A percentile compares a stretch with the other conserved stretches of the same genome.
Evolutionary conservation across 78 protist genomes (phyloP).

Genomic region (Chrysochromulina parva): DNA sequence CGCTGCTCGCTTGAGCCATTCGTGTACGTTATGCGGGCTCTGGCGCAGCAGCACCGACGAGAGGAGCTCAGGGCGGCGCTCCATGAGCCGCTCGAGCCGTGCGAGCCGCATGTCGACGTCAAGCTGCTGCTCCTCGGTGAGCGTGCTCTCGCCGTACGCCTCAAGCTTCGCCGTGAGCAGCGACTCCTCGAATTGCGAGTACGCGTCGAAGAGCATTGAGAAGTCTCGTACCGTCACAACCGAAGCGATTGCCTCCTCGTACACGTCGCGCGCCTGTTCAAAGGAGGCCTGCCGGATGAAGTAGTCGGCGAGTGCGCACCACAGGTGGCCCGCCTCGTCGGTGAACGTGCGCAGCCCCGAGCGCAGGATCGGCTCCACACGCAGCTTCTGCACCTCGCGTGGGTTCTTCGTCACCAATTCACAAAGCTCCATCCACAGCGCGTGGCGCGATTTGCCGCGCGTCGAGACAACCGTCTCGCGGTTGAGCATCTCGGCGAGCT

Average conservation of each 20-base stretch:
- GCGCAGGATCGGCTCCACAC: slow-evolving; percentile 44
- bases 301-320: slow-evolving; percentile 93
- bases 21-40: slow-evolving; percentile 94
- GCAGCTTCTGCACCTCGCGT: not conserved
- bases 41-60: slow-evolving; percentile 85
- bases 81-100: slow-evolving; percentile 71
- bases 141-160: not conserved
- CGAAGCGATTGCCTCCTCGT: slow-evolving; percentile 87
- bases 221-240: slow-evolving; percentile 88
- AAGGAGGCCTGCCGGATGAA: slow-evolving; percentile 86
- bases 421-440: slow-evolving; percentile 93
- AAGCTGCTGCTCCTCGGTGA: not conserved
- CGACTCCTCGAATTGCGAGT: slow-evolving; percentile 88
- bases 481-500: slow-evolving; percentile 55
- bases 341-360: slow-evolving; percentile 52
- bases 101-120: slow-evolving; percentile 72
- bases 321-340: slow-evolving; percentile 90
- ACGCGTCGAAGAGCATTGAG: slow-evolving; percentile 91
- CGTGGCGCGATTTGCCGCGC: slow-evolving; percentile 82
- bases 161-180: slow-evolving; percentile 68
- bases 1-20: slow-evolving; percentile 93
- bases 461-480: slow-evolving; percentile 69
- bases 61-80: slow-evolving; percentile 79
- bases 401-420: slow-evolving; percentile 79
- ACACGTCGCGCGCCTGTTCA: slow-evolving; percentile 95